Base-by-base conservation (phyloP, 2,329 filamentous ascomycete genomes). In the Colletotrichum shisoi region DNA sequence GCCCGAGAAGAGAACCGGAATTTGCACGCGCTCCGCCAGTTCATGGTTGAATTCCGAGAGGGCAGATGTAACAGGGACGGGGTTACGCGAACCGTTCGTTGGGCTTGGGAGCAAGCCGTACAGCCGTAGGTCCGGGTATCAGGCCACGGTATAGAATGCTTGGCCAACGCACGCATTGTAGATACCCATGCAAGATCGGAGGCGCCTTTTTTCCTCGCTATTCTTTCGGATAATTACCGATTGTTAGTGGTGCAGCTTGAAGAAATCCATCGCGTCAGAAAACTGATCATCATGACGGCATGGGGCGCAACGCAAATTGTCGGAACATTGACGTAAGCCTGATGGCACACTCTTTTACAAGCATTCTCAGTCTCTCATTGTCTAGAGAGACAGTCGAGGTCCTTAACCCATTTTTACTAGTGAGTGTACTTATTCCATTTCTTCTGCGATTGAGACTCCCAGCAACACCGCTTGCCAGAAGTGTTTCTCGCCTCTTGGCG, bases 241-340 rank as follows among this genome's bases (percentile, higher is more conserved):
- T 31, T 13, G 17, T 19, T 7, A n/a, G n/a, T 5, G 31, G 31
- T 15, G 15, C 31, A 6, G 17, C n/a, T 37, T 21, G 31, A 37
- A 19, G n/a, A 31, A 17, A 19, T 31, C 21, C 31, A 34, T 34
- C 9, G 17, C 11, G 17, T 6, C 12, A 2, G 12, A 9, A 13
- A 52, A 19, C 27, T 7, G 12, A 52, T 53, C 53, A 56, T 56
- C 53, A 44, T 56, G 53, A 56, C 53, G 21, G 37, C 53, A 56
- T 56, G 8, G 19, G 34, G n/a, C n/a, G 31, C 34, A 21, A 53
- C 17, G 6, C 37, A 12, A 12, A 42, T 31, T 6, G 46, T 37
- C 42, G 11, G 13, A 21, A 37, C 8, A n/a, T 6, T 56, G 39
- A 44, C 53, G 53, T 56, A 44, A 39, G n/a, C 19, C 15, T 56